These are phyloP conservation scores for Kazachstania kunashirensis DNA, from an alignment of 805 yeast species.

Conservation along the genomic window DNA sequence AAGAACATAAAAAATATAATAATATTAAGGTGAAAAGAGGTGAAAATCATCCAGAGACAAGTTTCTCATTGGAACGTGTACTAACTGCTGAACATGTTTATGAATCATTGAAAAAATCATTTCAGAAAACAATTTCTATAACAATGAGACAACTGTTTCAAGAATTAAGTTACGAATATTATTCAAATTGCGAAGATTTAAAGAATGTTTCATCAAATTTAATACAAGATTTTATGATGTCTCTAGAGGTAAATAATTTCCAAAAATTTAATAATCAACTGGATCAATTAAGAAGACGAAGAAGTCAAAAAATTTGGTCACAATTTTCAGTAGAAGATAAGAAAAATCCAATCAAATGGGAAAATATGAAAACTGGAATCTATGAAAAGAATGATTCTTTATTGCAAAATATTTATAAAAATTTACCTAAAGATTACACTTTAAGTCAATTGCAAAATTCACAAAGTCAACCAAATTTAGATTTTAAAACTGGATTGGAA, in stretches of 20 bases:
- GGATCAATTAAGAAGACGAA: conserved; percentile 15
- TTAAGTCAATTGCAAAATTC: conserved; percentile 4
- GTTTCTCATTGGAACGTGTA: conserved; percentile 16
- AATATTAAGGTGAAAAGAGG: conserved; percentile 15
- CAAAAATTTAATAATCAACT: conserved; percentile 15
- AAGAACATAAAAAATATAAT: conserved; percentile 15
- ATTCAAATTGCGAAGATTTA: conserved; percentile 18
- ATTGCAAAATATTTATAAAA: conserved; percentile 13
- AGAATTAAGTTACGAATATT: conserved; percentile 18
- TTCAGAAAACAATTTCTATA: conserved; percentile 17
- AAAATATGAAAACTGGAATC: conserved; percentile 20
- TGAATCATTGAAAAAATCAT: conserved; percentile 13
- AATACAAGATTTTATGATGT: conserved; percentile 15
- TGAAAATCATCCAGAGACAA: conserved; percentile 18
- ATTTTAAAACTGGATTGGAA: conserved; percentile 7
- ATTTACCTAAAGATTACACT: conserved; percentile 7
- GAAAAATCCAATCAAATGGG: conserved; percentile 17
- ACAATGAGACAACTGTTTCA: conserved; percentile 20
- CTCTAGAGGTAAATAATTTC: conserved; percentile 12
- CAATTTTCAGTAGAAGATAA: conserved; percentile 14
- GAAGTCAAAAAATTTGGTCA: conserved; percentile 23
- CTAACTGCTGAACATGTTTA: conserved; percentile 14
- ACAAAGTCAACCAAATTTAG: conserved; percentile 5
- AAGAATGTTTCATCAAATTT: conserved; percentile 15
- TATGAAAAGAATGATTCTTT: conserved; percentile 19